Evolutionary conservation across 2,329 filamentous ascomycete species (phyloP).

Genomic region (Phyllosticta citribraziliensis): DNA sequence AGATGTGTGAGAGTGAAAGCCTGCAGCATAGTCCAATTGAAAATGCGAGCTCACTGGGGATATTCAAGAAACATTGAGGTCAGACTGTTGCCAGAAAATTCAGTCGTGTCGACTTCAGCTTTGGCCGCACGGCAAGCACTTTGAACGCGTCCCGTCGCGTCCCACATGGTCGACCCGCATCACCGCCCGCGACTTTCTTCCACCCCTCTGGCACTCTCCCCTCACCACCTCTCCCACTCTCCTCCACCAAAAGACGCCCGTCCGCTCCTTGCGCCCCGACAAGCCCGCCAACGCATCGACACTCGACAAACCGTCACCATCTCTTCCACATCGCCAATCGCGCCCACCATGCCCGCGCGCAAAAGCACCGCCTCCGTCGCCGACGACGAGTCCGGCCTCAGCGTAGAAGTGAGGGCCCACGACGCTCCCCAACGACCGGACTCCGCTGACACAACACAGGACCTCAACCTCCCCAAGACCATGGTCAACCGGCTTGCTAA

Average conservation of each 20-base stretch:
- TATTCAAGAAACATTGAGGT: no score
- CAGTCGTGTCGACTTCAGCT: no score
- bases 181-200: neutral
- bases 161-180: neutral
- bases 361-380: conserved; percentile 37
- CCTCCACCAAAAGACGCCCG: neutral
- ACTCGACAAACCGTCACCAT: no score
- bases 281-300: neutral
- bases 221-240: neutral
- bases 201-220: neutral
- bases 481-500: conserved; percentile 74
- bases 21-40: neutral
- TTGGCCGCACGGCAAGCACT: neutral
- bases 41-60: neutral
- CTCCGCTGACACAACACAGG: conserved; percentile 36
- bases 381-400: conserved; percentile 30
- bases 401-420: conserved; percentile 31
- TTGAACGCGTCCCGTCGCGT: neutral
- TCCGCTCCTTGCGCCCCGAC: neutral
- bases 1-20: no score
- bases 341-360: conserved; percentile 33
- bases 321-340: neutral
- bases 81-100: no score
- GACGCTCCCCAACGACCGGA: neutral
- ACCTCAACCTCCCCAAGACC: conserved; percentile 68